A percentile compares a stretch with the other conserved stretches of the same genome.
These are phyloP conservation scores for Pyricularia grisea DNA, from an alignment of 2,329 filamentous ascomycete species.

Conservation along the genomic window DNA sequence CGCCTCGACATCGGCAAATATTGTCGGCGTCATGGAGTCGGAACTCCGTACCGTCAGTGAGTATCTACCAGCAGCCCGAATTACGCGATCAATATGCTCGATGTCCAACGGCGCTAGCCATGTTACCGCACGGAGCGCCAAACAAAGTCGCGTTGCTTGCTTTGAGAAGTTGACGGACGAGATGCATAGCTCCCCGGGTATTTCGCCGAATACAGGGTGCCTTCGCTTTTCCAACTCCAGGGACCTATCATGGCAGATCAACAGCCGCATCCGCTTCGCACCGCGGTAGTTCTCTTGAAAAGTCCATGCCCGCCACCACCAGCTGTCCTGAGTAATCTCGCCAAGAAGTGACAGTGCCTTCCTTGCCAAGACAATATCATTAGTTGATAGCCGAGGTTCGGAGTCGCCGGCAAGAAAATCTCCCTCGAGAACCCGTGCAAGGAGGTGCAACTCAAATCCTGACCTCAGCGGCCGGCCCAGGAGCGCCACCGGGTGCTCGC, in stretches of 20 bases:
- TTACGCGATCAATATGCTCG: slow-evolving; percentile 10
- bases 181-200: slow-evolving; percentile 1
- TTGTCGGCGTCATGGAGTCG: slow-evolving; percentile 15
- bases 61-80: slow-evolving; percentile 18
- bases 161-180: background rate
- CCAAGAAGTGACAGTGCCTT: slow-evolving; percentile 13
- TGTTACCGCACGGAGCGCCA: background rate
- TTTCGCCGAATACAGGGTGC: background rate
- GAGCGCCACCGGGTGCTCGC: slow-evolving; percentile 19
- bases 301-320: slow-evolving; percentile 23
- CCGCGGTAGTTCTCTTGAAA: slow-evolving; percentile 24
- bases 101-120: background rate
- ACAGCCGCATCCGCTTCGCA: slow-evolving; percentile 16
- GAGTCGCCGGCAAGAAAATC: slow-evolving; percentile 8
- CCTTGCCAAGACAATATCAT: slow-evolving; percentile 4
- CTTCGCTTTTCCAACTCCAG: slow-evolving; percentile 13
- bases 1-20: slow-evolving; percentile 16
- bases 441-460: slow-evolving; percentile 9
- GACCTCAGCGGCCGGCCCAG: slow-evolving; percentile 10
- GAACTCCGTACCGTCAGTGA: slow-evolving; percentile 12
- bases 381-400: background rate
- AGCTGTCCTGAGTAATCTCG: slow-evolving; percentile 16
- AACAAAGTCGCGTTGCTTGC: background rate
- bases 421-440: slow-evolving; percentile 12
- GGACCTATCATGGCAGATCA: slow-evolving; percentile 15